phyloP scores from a whole-genome alignment of 768 basidiomycete species.

The Leccinellum luteum region DNA sequence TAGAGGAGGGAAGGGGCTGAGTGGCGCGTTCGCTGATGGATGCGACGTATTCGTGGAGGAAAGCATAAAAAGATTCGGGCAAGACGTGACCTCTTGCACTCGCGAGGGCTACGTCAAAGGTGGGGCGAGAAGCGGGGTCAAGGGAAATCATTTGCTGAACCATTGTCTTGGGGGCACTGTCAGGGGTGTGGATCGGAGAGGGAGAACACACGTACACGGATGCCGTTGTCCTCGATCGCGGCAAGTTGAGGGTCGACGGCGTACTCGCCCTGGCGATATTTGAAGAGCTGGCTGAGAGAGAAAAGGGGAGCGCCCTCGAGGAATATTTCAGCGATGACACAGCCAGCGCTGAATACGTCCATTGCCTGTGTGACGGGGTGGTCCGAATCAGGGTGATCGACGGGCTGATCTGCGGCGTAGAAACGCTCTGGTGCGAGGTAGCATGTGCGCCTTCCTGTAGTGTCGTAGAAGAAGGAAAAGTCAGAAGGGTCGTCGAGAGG shows the following conservation, averaged over 20 bases:
- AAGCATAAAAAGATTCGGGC: slow-evolving; percentile 93
- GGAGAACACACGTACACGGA: slow-evolving; percentile 58
- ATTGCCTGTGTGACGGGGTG: slow-evolving; percentile 92
- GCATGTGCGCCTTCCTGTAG: slow-evolving; percentile 88
- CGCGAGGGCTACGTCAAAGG: slow-evolving; percentile 77
- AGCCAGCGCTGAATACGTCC: slow-evolving; percentile 96
- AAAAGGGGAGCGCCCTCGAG: slow-evolving; percentile 92
- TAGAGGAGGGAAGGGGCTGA: slow-evolving; percentile 38
- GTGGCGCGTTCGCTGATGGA: slow-evolving; percentile 70
- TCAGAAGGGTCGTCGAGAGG: slow-evolving; percentile 96
- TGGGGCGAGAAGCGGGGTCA: slow-evolving; percentile 71
- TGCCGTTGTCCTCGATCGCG: slow-evolving; percentile 75
- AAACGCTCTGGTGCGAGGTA: slow-evolving; percentile 97
- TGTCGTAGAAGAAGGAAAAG: slow-evolving; percentile 98
- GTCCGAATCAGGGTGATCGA: slow-evolving; percentile 52
- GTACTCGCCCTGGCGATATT: slow-evolving; percentile 85
- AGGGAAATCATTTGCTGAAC: slow-evolving; percentile 89
- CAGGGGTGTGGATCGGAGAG: not conserved
- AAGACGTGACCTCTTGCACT: slow-evolving; percentile 76
- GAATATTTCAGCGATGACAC: slow-evolving; percentile 94
- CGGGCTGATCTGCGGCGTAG: slow-evolving; percentile 70
- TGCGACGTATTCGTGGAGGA: slow-evolving; percentile 85
- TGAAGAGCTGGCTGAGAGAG: slow-evolving; percentile 91
- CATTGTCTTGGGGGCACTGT: slow-evolving; percentile 55
- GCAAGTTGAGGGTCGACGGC: slow-evolving; percentile 69